Evolutionary conservation across 2,329 filamentous ascomycete genomes (phyloP), one percentile per base, ranked within the genome.

Genomic region (Alternaria sp.): DNA sequence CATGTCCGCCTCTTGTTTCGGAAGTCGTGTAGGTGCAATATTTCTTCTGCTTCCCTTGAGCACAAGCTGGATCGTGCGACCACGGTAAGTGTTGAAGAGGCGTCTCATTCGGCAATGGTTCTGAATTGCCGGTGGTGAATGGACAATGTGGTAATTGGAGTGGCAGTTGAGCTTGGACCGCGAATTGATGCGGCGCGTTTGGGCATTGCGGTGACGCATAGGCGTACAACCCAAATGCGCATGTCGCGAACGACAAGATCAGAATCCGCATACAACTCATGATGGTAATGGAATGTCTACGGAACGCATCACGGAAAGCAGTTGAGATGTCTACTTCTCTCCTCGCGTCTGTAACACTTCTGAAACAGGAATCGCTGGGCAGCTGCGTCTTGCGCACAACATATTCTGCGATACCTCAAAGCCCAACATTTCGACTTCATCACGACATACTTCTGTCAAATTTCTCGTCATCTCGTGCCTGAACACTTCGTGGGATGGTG

Each of bases 21-120:
- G 47, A 30, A 4, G 63, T 66, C n/a, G 70, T 69, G 45, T 72
- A 59, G 1, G 65, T 65, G 47, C 72, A 74, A 30, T 74, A 74
- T 46, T 59, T 28, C 55, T 62, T 61, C 15, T 51, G 58, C 26
- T 53, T 55, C 36, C 59, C 55, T 25, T 43, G 44, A 43, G 67
- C 23, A 57, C 72, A 74, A 19, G 58, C 59, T 9, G 72, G 66
- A 8, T 57, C 23, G 40, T 67, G 61, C 3, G 66, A 67, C 71
- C 67, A 72, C 44, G 49, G 53, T 19, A 50, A 50, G 21, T 68
- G 54, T 5, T 50, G 43, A n/a, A 61, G 46, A 32, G 44, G 43
- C 43, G 46, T 43, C 17, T 46, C 26, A n/a, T 13, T 7, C 19
- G 23, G 17, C 28, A n/a, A 25, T 21, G 21, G 49, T 54, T 12